phyloP scores from a whole-genome alignment of 306 rosid genomes.

The Adenanthera pavonina region DNA sequence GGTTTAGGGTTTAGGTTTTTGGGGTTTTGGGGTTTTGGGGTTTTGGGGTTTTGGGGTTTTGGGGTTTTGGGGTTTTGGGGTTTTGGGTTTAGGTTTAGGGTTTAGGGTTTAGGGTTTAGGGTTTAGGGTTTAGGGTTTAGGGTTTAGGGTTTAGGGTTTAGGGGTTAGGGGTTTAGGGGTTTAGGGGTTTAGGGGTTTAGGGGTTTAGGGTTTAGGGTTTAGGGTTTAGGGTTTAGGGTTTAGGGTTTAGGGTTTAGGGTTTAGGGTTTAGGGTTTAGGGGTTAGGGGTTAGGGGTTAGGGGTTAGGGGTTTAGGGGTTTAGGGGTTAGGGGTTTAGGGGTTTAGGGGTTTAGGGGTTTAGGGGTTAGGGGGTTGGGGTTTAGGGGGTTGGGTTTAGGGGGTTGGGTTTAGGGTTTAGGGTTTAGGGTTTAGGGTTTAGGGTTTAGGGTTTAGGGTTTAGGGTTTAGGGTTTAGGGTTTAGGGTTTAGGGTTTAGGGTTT shows the following conservation, averaged over 20 bases:
- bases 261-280: background rate
- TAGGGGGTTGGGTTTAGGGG: background rate
- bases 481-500: conserved; percentile 13
- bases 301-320: conserved; percentile 9
- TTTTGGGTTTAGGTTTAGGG: too few species aligned
- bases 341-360: conserved; percentile 7
- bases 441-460: conserved; percentile 26
- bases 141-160: too few species aligned
- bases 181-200: too few species aligned
- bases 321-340: conserved; percentile 23
- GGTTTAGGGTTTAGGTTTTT: too few species aligned
- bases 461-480: conserved; percentile 8
- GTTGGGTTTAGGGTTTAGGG: background rate
- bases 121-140: too few species aligned
- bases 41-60: too few species aligned
- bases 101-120: too few species aligned
- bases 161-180: too few species aligned
- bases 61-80: too few species aligned
- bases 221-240: background rate
- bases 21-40: too few species aligned
- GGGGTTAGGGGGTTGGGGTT: background rate
- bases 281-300: conserved; percentile 7
- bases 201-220: conserved; percentile 5
- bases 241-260: too few species aligned
- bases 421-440: conserved; percentile 26